Conservation (phyloP, 2,329 filamentous ascomycete genomes). For the Ramularia collo-cygni region DNA sequence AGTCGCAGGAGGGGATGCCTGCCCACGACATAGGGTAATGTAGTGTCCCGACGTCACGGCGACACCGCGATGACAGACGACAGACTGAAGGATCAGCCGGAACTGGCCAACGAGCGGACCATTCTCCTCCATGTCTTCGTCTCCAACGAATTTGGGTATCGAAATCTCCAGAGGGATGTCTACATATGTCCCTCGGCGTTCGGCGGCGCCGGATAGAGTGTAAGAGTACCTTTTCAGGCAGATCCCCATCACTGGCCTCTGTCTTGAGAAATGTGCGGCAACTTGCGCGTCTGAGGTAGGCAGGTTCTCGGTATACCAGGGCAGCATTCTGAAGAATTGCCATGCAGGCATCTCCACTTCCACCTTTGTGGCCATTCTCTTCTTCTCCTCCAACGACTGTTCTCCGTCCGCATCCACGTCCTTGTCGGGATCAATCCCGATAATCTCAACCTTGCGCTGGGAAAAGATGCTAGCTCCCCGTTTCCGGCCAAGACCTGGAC, state of each 20-base stretch:
- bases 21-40: constrained; percentile 73
- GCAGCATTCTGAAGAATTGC: constrained; percentile 93
- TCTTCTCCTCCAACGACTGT: constrained; percentile 13
- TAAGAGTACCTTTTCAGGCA: constrained; percentile 87
- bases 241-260: constrained; percentile 80
- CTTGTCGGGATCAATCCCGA: constrained; percentile 32
- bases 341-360: constrained; percentile 93
- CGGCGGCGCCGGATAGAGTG: constrained; percentile 59
- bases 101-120: constrained; percentile 76
- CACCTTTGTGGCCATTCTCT: constrained; percentile 46
- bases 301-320: constrained; percentile 73
- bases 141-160: constrained; percentile 82
- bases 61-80: constrained; percentile 84
- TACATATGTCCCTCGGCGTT: constrained; percentile 71
- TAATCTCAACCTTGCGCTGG: constrained; percentile 33
- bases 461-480: constrained; percentile 46
- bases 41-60: constrained; percentile 89
- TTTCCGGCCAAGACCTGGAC: constrained; percentile 32
- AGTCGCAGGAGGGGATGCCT: constrained; percentile 41
- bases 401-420: constrained; percentile 32
- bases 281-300: constrained; percentile 68
- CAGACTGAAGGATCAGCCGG: constrained; percentile 82
- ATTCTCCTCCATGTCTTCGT: constrained; percentile 62
- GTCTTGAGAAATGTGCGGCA: constrained; percentile 76
- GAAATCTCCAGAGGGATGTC: constrained; percentile 83